phyloP scores from a whole-genome alignment of 306 rosid genomes.

The Dicorynia guianensis region DNA sequence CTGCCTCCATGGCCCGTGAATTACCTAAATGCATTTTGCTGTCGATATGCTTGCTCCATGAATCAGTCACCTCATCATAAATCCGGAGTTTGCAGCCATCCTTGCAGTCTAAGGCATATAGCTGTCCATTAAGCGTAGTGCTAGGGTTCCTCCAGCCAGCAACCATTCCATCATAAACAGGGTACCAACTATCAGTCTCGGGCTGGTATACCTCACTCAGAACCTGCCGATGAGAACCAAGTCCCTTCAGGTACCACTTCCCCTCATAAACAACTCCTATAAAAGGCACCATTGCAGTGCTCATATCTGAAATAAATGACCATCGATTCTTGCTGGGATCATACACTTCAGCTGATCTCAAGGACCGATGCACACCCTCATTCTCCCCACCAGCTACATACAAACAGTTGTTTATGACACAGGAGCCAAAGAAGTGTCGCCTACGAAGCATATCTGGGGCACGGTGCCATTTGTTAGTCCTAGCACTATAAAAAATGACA shows the following conservation, averaged over 20 bases:
- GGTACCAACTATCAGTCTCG: slow-evolving; percentile 70
- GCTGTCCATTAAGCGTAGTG: slow-evolving; percentile 70
- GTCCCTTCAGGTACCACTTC: slow-evolving; percentile 87
- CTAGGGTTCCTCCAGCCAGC: slow-evolving; percentile 90
- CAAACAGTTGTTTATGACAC: slow-evolving; percentile 86
- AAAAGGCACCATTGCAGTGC: slow-evolving; percentile 91
- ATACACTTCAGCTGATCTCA: slow-evolving; percentile 83
- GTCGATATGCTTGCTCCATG: slow-evolving; percentile 78
- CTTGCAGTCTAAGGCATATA: slow-evolving; percentile 85
- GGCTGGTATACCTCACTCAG: slow-evolving; percentile 84
- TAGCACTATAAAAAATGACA: slow-evolving; percentile 76
- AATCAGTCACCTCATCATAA: slow-evolving; percentile 65
- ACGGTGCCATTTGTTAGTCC: slow-evolving; percentile 95
- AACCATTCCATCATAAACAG: slow-evolving; percentile 81
- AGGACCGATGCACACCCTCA: slow-evolving; percentile 74
- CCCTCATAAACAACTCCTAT: slow-evolving; percentile 85
- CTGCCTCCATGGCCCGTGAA: slow-evolving; percentile 77
- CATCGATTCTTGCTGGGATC: slow-evolving; percentile 89
- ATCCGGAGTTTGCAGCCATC: slow-evolving; percentile 81
- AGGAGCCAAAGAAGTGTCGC: slow-evolving; percentile 82
- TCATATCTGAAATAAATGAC: slow-evolving; percentile 84
- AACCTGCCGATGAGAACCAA: slow-evolving; percentile 82
- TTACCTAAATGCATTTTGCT: slow-evolving; percentile 76
- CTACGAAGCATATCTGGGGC: slow-evolving; percentile 93
- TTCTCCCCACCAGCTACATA: slow-evolving; percentile 92